Evolutionary conservation across 805 yeast species (phyloP), one percentile per base, ranked within the genome.

Genomic region (Kluyveromyces dobzhanskii): DNA sequence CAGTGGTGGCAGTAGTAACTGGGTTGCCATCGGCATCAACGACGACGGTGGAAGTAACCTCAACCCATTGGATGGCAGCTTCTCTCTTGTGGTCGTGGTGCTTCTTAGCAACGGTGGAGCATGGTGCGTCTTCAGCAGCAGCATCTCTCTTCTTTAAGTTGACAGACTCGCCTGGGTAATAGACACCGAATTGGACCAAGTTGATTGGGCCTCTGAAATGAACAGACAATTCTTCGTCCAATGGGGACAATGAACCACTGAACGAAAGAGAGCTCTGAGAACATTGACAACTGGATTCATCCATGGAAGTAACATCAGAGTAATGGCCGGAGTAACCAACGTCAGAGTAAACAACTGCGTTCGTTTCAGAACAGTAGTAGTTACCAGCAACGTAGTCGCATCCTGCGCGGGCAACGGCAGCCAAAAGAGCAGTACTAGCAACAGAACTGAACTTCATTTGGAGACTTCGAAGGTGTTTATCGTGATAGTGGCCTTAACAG

Each of bases 261-360:
- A 86, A 82, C 7, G 78, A 55, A 29, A 53, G 48, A 17, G 77
- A 41, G 37, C 66, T 51, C 46, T 76, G 79, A n/a, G 81, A 54
- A 70, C 97, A 88, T 26, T 67, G 41, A 59, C 97, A 87, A 10
- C 80, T 53, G 43, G 64, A 43, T 56, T 74, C 77, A 62, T 80
- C 78, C 94, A 92, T 88, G 54, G 61, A 50, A 48, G 88, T 80
- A 49, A 92, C 87, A 50, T 82, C 88, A 51, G 68, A 54, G 69
- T 85, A 92, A 17, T 87, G 65, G 50, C 97, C 96, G 17, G 92
- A 73, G 62, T 71, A 85, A 26, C 97, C 97, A 42, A 92, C 74
- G 50, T 78, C 77, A 33, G 69, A 48, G 70, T 83, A 85, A 43
- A 69, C 66, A 44, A 85, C 70, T 45, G 85, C 88, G 45, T 65